These are phyloP conservation scores for Eucalyptus regnans DNA, from an alignment of 345 rosid genomes.

Conservation along the genomic window DNA sequence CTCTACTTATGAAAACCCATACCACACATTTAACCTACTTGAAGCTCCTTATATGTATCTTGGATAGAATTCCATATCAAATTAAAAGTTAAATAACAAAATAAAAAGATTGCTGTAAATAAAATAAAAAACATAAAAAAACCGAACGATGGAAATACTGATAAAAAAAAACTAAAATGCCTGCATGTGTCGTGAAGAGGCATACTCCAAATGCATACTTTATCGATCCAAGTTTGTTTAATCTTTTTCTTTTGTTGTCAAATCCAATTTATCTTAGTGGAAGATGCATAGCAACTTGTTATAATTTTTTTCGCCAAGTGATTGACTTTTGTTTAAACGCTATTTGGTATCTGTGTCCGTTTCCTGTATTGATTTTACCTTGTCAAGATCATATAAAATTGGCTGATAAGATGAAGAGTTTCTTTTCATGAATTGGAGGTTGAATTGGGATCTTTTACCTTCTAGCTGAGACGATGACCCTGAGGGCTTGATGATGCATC, in stretches of 20 bases:
- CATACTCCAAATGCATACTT: neutral
- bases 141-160: neutral
- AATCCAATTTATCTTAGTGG: neutral
- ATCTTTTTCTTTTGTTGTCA: neutral
- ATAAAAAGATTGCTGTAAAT: neutral
- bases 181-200: neutral
- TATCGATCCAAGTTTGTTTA: neutral
- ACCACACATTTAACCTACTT: neutral
- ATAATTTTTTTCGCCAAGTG: neutral
- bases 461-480: neutral
- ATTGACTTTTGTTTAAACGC: neutral
- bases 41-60: neutral
- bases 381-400: neutral
- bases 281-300: neutral
- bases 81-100: neutral
- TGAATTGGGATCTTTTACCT: neutral
- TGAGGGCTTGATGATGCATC: neutral
- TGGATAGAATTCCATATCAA: neutral
- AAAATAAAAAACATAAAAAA: neutral
- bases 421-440: neutral
- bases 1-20: neutral
- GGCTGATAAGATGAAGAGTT: neutral
- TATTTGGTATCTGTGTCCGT: neutral
- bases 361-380: neutral
- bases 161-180: neutral